phyloP scores from a whole-genome alignment of 1,284 basidiomycete genomes.

The Phaffia rhodozyma region DNA sequence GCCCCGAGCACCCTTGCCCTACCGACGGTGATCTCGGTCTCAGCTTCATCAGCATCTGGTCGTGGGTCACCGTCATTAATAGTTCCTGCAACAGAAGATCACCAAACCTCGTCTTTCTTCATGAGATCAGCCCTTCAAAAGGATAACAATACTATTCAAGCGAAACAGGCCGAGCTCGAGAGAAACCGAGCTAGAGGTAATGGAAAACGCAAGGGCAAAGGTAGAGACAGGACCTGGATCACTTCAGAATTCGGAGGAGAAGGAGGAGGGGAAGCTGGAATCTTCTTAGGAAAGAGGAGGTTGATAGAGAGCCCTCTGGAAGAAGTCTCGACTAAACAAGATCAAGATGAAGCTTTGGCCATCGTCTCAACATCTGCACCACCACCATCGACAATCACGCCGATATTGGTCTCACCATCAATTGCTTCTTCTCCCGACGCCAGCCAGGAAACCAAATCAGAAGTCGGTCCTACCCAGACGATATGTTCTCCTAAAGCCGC shows the following conservation, averaged over 20 bases:
- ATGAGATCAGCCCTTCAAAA: no score
- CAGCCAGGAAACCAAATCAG: not conserved
- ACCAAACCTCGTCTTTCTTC: no score
- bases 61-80: no score
- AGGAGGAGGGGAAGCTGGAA: constrained; percentile 12
- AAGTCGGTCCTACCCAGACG: no score
- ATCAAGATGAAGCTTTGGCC: not conserved
- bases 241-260: constrained; percentile 15
- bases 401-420: not conserved
- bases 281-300: constrained; percentile 11
- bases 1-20: no score
- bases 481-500: no score
- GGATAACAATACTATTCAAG: no score
- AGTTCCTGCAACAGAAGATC: no score
- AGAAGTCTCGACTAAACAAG: not conserved
- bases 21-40: no score
- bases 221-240: constrained; percentile 1
- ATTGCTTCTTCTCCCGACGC: not conserved
- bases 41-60: no score
- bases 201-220: constrained; percentile 7
- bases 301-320: not conserved
- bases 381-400: no score
- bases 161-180: not conserved
- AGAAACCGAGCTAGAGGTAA: not conserved
- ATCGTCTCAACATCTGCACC: no score